Conservation (phyloP, 164 flowering plant species). For the Buxus sempervirens region DNA sequence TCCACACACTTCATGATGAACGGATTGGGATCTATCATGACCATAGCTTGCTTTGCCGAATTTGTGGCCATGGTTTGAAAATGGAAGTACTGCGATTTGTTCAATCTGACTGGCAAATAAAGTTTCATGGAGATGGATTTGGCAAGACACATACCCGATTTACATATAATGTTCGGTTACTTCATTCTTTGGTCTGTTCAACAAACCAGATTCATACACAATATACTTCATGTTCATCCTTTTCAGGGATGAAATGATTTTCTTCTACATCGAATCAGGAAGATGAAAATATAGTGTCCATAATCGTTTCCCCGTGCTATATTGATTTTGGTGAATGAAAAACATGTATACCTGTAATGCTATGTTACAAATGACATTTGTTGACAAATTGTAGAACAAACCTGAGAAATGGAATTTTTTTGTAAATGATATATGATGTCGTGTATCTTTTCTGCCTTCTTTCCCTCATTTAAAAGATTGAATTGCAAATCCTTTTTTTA, state of each 20-base stretch:
- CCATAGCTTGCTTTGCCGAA: not conserved
- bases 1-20: not conserved
- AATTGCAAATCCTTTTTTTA: too few relatives aligned
- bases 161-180: not conserved
- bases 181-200: not conserved
- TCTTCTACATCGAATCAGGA: not conserved
- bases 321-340: not conserved
- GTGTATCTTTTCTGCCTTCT: too few relatives aligned
- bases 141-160: not conserved
- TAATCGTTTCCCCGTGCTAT: not conserved
- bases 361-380: not conserved
- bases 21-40: not conserved
- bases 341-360: not conserved
- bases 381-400: not conserved
- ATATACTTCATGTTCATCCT: not conserved
- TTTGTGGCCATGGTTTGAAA: not conserved
- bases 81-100: not conserved
- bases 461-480: too few relatives aligned
- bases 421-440: not conserved
- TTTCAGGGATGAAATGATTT: not conserved
- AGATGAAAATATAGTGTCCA: not conserved
- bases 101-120: not conserved
- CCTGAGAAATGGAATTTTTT: too few relatives aligned
- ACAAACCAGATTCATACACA: not conserved
- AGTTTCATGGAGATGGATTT: not conserved